Percentiles rank a stretch among this genome's conserved stretches.
phyloP scores from a whole-genome alignment of 352 stramenopile species.

The Globisporangium ultimum region DNA sequence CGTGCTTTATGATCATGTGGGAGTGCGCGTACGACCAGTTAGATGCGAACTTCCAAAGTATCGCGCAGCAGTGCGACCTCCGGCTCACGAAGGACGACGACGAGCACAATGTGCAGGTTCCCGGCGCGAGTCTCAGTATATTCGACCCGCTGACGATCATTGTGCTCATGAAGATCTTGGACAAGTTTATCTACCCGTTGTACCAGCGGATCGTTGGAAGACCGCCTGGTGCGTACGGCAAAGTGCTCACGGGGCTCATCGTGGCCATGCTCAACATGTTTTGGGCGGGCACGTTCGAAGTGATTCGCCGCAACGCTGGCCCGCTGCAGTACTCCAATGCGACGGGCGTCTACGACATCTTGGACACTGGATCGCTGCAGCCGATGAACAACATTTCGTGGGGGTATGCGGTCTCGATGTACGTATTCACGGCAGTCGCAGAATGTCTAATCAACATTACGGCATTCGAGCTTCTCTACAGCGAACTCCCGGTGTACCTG shows the following conservation, averaged over 20 bases:
- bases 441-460: slow-evolving; percentile 89
- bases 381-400: slow-evolving; percentile 85
- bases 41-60: slow-evolving; percentile 86
- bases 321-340: slow-evolving; percentile 16
- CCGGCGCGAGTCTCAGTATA: slow-evolving; percentile 75
- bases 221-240: slow-evolving; percentile 70
- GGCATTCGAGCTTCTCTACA: slow-evolving; percentile 88
- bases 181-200: slow-evolving; percentile 70
- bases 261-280: slow-evolving; percentile 82
- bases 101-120: slow-evolving; percentile 44
- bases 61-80: slow-evolving; percentile 81
- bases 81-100: slow-evolving; percentile 44
- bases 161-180: slow-evolving; percentile 68
- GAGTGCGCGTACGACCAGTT: slow-evolving; percentile 85
- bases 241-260: slow-evolving; percentile 72
- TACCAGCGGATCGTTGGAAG: slow-evolving; percentile 53
- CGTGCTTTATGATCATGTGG: slow-evolving; percentile 90
- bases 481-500: slow-evolving; percentile 80
- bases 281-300: slow-evolving; percentile 79
- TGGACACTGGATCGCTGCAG: slow-evolving; percentile 51
- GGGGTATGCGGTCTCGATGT: slow-evolving; percentile 79
- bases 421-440: slow-evolving; percentile 75
- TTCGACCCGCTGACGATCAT: slow-evolving; percentile 88
- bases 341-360: too few species aligned
- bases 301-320: slow-evolving; percentile 54